Evolutionary conservation across 2,329 filamentous ascomycete species (phyloP), one percentile per base, ranked within the genome.

Genomic region (Fusarium domesticum): DNA sequence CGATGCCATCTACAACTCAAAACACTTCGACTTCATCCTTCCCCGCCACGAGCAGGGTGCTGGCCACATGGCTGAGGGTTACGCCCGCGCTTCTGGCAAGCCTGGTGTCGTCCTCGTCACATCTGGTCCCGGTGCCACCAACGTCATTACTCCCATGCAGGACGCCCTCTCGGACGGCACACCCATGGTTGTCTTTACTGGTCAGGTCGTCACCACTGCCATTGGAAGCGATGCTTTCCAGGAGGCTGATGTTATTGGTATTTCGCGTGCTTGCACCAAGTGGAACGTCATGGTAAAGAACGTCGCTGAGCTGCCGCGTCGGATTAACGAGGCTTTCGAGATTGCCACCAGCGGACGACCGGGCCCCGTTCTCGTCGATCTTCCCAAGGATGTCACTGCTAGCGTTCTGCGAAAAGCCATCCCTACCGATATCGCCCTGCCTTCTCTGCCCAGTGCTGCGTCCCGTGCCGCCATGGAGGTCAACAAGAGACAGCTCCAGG

Each of bases 261-360:
- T 98, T 67, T 95, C 89, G 25, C 81, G 92, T 62, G 84, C 91
- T 16, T 96, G 91, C 77, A 96, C 91, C 58, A 97, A 97, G 75
- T 98, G 93, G 93, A 97, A 97, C 61, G 89, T 95, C 48, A 95
- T 97, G 90, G 89, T 96, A 37, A 96, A 95, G 78, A 92, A 85
- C 67, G 84, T 96, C 43, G 90, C 89, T 39, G 93, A 98, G 71
- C 77, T 98, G 43, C 93, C 93, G 39, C 83, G 88, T 60, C 82
- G 92, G 54, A 97, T 97, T 64, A 96, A 96, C 68, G 93, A 97
- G 73, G 93, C 93, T 37, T 97, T 97, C 64, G 91, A 97, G 72
- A 97, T 97, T 64, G 93, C 93, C 32, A 97, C 89, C 33, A 93
- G 86, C 60, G 93, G 93, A 48, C 83, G 93, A 37, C 93, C 93